A percentile compares a stretch with the other conserved stretches of the same genome.
Evolutionary conservation across 805 yeast species (phyloP).

Genomic region (Yarrowia sp.): DNA sequence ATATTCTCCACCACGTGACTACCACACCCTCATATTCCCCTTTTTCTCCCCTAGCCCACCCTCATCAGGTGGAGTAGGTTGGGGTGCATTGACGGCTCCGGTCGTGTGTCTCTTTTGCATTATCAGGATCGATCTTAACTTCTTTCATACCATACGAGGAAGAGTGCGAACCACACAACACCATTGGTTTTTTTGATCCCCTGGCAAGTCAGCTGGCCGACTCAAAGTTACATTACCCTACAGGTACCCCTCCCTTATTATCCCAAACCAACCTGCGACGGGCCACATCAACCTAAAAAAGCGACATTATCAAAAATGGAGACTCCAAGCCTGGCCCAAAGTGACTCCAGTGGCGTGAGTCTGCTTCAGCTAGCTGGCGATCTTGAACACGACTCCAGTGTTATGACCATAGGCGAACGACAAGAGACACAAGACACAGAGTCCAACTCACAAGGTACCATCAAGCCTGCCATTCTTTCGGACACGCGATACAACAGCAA

Average conservation of each 20-base stretch:
- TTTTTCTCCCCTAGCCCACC: neutral
- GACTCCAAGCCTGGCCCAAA: neutral
- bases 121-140: neutral
- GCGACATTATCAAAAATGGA: neutral
- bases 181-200: too few relatives aligned
- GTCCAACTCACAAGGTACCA: neutral
- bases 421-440: too few relatives aligned
- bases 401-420: neutral
- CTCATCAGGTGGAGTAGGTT: slow-evolving; percentile 20
- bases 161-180: too few relatives aligned
- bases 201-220: too few relatives aligned
- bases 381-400: neutral
- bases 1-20: too few relatives aligned
- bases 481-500: slow-evolving; percentile 16
- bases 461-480: neutral
- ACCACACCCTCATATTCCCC: too few relatives aligned
- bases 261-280: slow-evolving; percentile 6
- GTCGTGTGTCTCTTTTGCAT: neutral
- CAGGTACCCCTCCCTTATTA: neutral
- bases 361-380: neutral
- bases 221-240: too few relatives aligned
- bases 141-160: neutral
- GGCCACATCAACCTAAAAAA: slow-evolving; percentile 22
- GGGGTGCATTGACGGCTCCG: slow-evolving; percentile 8
- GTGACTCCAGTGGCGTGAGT: slow-evolving; percentile 9